These are phyloP conservation scores for Ascochyta koolunga DNA, from an alignment of 2,329 filamentous ascomycete species.

Conservation along the genomic window DNA sequence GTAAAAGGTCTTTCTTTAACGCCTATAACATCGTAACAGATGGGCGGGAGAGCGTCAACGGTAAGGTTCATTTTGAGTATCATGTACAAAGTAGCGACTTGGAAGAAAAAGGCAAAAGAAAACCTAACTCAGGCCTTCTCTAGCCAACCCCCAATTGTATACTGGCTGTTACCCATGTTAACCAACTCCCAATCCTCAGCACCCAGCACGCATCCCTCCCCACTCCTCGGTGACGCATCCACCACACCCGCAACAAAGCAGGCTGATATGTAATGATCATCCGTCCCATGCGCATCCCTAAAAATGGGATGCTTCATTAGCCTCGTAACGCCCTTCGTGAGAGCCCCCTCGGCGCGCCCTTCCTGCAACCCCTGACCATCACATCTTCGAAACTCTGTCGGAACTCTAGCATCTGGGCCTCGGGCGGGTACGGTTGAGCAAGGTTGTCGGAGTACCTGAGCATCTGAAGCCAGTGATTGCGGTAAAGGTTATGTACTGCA, in stretches of 20 bases:
- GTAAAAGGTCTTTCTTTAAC: too few relatives aligned
- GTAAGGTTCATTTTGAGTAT: background rate
- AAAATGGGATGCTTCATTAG: constrained; percentile 72
- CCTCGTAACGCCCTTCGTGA: constrained; percentile 63
- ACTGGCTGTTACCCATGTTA: constrained; percentile 45
- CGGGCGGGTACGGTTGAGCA: constrained; percentile 64
- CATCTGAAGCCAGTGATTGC: constrained; percentile 71
- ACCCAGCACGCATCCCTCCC: constrained; percentile 33
- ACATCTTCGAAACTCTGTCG: constrained; percentile 68
- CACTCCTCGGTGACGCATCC: constrained; percentile 28
- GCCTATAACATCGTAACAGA: too few relatives aligned
- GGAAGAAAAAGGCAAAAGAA: background rate
- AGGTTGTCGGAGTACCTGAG: constrained; percentile 68
- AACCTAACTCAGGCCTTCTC: constrained; percentile 2
- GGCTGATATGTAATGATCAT: constrained; percentile 72
- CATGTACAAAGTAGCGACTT: background rate
- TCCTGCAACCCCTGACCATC: constrained; percentile 55
- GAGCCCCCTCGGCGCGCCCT: constrained; percentile 54
- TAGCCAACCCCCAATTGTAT: constrained; percentile 36
- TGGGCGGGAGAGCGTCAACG: background rate
- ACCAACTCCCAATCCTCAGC: constrained; percentile 44
- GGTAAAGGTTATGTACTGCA: constrained; percentile 73
- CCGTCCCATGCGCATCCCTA: constrained; percentile 70
- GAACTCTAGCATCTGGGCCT: constrained; percentile 67
- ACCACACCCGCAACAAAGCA: constrained; percentile 65